Evolutionary conservation across 2,329 filamentous ascomycete species (phyloP).

Genomic region (Epichloe amarillans): DNA sequence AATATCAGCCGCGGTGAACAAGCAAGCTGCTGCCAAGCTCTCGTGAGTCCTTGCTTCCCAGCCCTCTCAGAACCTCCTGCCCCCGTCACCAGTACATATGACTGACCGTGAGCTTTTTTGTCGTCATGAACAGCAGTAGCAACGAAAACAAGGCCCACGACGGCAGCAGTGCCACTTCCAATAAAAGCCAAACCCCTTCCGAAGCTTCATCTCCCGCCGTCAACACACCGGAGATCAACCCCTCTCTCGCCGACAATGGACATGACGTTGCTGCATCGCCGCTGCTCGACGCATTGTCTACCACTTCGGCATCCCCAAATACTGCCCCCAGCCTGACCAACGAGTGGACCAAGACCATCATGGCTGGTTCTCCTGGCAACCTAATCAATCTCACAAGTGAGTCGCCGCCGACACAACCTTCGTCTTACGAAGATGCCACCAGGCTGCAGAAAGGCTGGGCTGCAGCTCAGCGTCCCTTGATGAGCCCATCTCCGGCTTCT

Average conservation of each 20-base stretch:
- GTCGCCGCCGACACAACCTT: slow-evolving; percentile 39
- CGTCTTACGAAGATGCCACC: slow-evolving; percentile 35
- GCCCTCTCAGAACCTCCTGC: slow-evolving; percentile 6
- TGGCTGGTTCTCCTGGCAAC: slow-evolving; percentile 39
- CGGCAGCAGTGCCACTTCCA: slow-evolving; percentile 19
- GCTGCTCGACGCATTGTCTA: slow-evolving; percentile 33
- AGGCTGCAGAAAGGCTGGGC: slow-evolving; percentile 29
- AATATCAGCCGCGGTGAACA: slow-evolving; percentile 39
- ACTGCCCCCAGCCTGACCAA: slow-evolving; percentile 33
- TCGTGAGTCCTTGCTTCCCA: slow-evolving; percentile 25
- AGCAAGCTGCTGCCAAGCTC: slow-evolving; percentile 38
- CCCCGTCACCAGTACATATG: slow-evolving; percentile 9
- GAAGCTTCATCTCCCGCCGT: slow-evolving; percentile 30
- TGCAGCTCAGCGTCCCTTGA: slow-evolving; percentile 32
- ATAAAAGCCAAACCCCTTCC: slow-evolving; percentile 24
- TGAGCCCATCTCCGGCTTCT: slow-evolving; percentile 31
- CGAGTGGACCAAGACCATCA: slow-evolving; percentile 29
- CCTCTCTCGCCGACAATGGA: slow-evolving; percentile 29
- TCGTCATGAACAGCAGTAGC: slow-evolving; percentile 7
- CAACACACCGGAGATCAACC: slow-evolving; percentile 33
- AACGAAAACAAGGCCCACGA: slow-evolving; percentile 15
- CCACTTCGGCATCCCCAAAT: slow-evolving; percentile 34
- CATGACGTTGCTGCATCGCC: slow-evolving; percentile 28
- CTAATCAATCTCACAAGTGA: slow-evolving; percentile 37
- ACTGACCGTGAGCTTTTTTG: slow-evolving; percentile 13